These are phyloP conservation scores for Cyclaneusma minus DNA, from an alignment of 2,329 filamentous ascomycete genomes.

Conservation along the genomic window DNA sequence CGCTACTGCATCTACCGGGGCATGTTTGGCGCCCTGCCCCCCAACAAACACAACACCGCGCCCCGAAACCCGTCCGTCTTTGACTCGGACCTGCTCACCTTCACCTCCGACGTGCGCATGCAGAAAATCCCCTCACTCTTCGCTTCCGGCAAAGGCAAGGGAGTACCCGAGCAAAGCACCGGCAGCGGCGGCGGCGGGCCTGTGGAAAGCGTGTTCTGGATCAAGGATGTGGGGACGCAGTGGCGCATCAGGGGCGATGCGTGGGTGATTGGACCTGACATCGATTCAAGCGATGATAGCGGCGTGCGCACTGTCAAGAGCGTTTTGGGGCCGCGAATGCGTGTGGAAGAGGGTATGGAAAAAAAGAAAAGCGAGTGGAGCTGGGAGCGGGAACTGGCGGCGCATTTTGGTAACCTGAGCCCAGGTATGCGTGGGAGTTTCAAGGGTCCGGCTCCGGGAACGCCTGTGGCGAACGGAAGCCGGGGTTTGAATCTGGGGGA, in stretches of 20 bases:
- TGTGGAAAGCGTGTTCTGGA: slow-evolving; percentile 80
- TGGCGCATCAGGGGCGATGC: slow-evolving; percentile 72
- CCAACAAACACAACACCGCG: slow-evolving; percentile 58
- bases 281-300: slow-evolving; percentile 34
- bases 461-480: slow-evolving; percentile 31
- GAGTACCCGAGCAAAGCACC: slow-evolving; percentile 24
- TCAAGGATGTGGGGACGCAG: slow-evolving; percentile 53
- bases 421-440: slow-evolving; percentile 68
- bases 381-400: slow-evolving; percentile 67
- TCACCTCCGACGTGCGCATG: slow-evolving; percentile 85
- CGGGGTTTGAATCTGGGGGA: slow-evolving; percentile 33
- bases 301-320: slow-evolving; percentile 42
- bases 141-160: slow-evolving; percentile 28
- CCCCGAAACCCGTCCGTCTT: slow-evolving; percentile 54
- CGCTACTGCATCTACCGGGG: slow-evolving; percentile 77
- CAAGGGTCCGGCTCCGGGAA: slow-evolving; percentile 55
- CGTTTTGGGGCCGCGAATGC: slow-evolving; percentile 47
- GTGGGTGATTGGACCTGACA: slow-evolving; percentile 59
- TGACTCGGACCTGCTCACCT: slow-evolving; percentile 62
- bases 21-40: slow-evolving; percentile 61
- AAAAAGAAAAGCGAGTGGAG: slow-evolving; percentile 41
- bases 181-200: slow-evolving; percentile 48
- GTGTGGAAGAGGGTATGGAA: slow-evolving; percentile 22
- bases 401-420: slow-evolving; percentile 78
- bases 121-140: slow-evolving; percentile 64